A percentile compares a stretch with the other conserved stretches of the same genome.
These are phyloP conservation scores for Sarocladiaceae sp. DNA, from an alignment of 2,329 filamentous ascomycete genomes.

Conservation along the genomic window DNA sequence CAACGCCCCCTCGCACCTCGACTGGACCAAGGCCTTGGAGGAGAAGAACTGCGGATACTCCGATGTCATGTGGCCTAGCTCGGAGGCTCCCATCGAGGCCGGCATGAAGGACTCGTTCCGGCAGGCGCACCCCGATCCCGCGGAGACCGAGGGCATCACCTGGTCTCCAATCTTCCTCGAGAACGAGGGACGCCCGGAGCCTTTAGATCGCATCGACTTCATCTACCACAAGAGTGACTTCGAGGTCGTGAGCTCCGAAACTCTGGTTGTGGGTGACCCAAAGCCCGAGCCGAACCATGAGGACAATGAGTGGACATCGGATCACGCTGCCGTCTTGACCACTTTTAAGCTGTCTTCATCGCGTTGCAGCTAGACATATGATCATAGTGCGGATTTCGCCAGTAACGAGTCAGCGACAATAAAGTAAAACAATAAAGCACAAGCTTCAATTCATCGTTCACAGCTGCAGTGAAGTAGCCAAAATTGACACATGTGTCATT, in stretches of 20 bases:
- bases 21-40: conserved; percentile 30
- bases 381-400: no score
- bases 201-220: conserved; percentile 38
- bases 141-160: conserved; percentile 26
- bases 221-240: conserved; percentile 34
- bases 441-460: no score
- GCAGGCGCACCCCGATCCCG: conserved; percentile 30
- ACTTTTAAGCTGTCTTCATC: conserved; percentile 18
- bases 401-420: no score
- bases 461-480: no score
- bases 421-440: no score
- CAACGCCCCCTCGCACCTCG: conserved; percentile 39
- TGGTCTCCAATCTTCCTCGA: conserved; percentile 36
- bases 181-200: conserved; percentile 29
- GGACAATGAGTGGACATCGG: conserved; percentile 37
- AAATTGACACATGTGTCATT: background rate
- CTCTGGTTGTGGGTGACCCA: conserved; percentile 28
- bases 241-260: conserved; percentile 24
- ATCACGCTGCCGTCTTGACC: conserved; percentile 31
- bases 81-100: conserved; percentile 25
- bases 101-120: conserved; percentile 38
- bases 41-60: conserved; percentile 31
- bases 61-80: conserved; percentile 34
- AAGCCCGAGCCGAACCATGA: conserved; percentile 27
- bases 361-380: background rate